Evolutionary conservation across 2,329 filamentous ascomycete species (phyloP).

Genomic region (Chaetomium globosum): DNA sequence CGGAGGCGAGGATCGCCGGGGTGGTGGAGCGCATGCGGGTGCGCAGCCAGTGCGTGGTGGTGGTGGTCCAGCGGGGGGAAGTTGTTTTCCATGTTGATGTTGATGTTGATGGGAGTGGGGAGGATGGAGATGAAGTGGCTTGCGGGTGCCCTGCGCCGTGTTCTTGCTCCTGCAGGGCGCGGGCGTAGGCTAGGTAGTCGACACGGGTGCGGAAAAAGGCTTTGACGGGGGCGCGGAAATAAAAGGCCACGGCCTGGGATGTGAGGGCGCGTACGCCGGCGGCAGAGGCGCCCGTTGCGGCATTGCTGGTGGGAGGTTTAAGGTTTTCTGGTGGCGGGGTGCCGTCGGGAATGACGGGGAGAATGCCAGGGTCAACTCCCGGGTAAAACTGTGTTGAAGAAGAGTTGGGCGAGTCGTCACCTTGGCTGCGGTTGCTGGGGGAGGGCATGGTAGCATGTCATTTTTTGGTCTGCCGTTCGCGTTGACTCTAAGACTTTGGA

Average conservation of each 20-base stretch:
- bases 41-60: slow-evolving; percentile 44
- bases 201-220: slow-evolving; percentile 89
- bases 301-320: slow-evolving; percentile 34
- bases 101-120: slow-evolving; percentile 20
- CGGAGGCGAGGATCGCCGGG: slow-evolving; percentile 68
- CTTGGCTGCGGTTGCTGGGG: slow-evolving; percentile 24
- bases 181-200: slow-evolving; percentile 71
- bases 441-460: slow-evolving; percentile 31
- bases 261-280: slow-evolving; percentile 82
- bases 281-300: slow-evolving; percentile 75
- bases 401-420: slow-evolving; percentile 19
- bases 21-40: slow-evolving; percentile 64
- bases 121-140: not conserved
- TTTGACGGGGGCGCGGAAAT: slow-evolving; percentile 88
- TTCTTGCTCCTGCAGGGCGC: slow-evolving; percentile 55
- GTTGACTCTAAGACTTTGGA: no score
- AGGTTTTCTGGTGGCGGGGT: slow-evolving; percentile 30
- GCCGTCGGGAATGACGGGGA: slow-evolving; percentile 32
- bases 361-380: slow-evolving; percentile 23
- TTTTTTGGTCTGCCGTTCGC: slow-evolving; percentile 16
- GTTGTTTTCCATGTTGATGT: no score
- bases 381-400: not conserved
- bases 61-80: no score
- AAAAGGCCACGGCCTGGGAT: slow-evolving; percentile 83
- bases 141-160: slow-evolving; percentile 31